Base-by-base conservation (phyloP, 2,329 filamentous ascomycete species). In the Phialophora chinensis region DNA sequence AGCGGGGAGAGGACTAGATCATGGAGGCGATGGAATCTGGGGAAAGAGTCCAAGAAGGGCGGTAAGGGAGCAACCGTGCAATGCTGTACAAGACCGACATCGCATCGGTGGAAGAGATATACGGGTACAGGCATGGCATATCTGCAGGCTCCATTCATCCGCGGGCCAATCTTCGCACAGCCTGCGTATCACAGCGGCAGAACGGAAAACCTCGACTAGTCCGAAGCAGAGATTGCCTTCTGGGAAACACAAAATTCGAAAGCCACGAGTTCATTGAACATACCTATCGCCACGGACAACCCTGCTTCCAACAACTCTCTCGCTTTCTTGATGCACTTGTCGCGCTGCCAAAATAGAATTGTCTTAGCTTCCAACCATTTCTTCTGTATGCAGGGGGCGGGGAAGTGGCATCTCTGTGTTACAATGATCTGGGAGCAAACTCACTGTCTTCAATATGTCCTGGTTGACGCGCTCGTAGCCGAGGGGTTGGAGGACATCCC, bases 391-490 rank as follows among this genome's bases (percentile, higher is more conserved):
- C 71, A 66, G 66, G 59, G 49, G 65, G 61, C 35, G 66, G 27
- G 54, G 61, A 33, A 23, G 60, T 61, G 31, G 49, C 47, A n/a
- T 61, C 11, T 52, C 23, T 31, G 59, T 61, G 57, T 50, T 5
- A 52, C 57, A 10, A 29, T 8, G 8, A 47, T 66, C 44, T 53
- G 56, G 72, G 56, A 69, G 66, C 33, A 12, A n/a, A 79, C 81
- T 71, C 79, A 87, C 84, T 33, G 87, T 90, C 78, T 96, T 97
- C 55, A 97, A 83, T 1, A 85, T 86, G 77, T 98, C 95, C 80
- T 98, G 95, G 73, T 98, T 99, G 33, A 97, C 87, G 56, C 95
- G 87, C 75, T 88, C 86, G 76, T 96, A 98, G 3, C 89, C 91
- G 31, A 95, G 79, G 27, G 91, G 90, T 75, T 93, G 84, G 42